Evolutionary conservation across 108 stramenopile species (phyloP).

Genomic region (Thalassiosira profunda): DNA sequence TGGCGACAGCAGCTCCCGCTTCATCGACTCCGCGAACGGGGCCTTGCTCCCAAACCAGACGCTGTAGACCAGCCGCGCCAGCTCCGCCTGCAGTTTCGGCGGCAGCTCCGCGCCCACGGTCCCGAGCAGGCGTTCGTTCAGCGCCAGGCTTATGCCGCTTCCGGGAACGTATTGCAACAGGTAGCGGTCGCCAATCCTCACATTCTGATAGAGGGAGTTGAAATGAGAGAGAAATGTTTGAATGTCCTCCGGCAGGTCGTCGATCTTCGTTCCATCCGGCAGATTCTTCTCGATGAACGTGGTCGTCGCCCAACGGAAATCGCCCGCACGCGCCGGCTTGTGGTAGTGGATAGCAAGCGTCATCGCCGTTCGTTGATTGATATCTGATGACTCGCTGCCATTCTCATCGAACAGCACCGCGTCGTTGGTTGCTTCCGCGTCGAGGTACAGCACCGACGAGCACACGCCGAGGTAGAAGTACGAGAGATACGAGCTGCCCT

Average conservation of each 20-base stretch:
- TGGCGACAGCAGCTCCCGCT: not conserved
- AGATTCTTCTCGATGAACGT: conserved; percentile 15
- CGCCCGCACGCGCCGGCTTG: conserved; percentile 23
- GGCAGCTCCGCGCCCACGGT: conserved; percentile 3
- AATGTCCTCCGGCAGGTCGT: not conserved
- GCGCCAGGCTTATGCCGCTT: not conserved
- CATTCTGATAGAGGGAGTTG: conserved; percentile 11
- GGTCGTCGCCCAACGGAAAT: conserved; percentile 28
- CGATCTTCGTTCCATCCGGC: not conserved
- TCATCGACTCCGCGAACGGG: conserved; percentile 1
- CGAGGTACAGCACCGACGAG: conserved; percentile 29
- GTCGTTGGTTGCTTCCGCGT: not conserved
- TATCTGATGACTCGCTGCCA: not conserved
- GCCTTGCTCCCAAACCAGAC: not conserved
- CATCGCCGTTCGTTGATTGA: conserved; percentile 9
- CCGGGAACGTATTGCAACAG: conserved; percentile 10
- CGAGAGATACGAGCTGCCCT: conserved; percentile 31
- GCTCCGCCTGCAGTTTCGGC: not conserved
- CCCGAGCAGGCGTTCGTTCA: conserved; percentile 14
- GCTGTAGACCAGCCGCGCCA: not conserved
- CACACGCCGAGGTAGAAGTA: conserved; percentile 27
- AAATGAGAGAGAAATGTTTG: not conserved
- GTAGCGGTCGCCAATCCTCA: conserved; percentile 25
- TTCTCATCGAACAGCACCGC: not conserved
- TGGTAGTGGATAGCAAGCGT: conserved; percentile 36